Conservation (phyloP, 148 eudicot species). For the Rhododendron ovatum region DNA sequence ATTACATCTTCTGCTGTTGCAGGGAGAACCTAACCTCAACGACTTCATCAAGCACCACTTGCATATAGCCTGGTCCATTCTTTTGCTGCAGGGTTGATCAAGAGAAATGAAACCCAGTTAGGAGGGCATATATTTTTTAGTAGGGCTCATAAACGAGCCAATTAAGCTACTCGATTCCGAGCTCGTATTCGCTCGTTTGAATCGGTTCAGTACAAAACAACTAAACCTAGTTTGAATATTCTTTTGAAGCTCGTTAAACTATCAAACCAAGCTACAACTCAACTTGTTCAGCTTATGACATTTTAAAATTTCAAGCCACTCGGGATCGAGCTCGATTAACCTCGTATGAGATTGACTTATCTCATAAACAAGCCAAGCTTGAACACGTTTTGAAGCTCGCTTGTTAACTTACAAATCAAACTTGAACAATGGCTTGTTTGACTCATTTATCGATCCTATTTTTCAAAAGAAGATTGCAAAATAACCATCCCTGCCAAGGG, state of each 20-base stretch:
- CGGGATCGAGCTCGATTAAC: neutral
- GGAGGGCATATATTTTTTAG: neutral
- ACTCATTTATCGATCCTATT: neutral
- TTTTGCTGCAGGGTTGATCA: slow-evolving; percentile 54
- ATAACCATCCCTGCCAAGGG: neutral
- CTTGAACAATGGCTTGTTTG: neutral
- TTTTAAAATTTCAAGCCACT: neutral
- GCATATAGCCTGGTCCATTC: slow-evolving; percentile 93
- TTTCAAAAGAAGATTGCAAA: neutral
- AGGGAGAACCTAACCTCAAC: neutral
- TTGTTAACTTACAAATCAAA: neutral
- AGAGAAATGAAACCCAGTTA: slow-evolving; percentile 1
- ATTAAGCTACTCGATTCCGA: neutral
- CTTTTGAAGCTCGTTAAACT: neutral
- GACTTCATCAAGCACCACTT: slow-evolving; percentile 52
- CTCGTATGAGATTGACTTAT: neutral
- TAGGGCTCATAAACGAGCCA: neutral
- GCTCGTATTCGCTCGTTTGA: neutral
- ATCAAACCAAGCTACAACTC: neutral
- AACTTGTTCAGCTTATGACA: neutral
- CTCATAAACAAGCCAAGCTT: neutral
- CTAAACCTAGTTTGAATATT: neutral
- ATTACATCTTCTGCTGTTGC: slow-evolving; percentile 24
- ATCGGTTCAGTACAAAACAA: neutral
- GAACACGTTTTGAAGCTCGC: neutral